Percentiles rank a stretch among this genome's conserved stretches.
phyloP scores from a whole-genome alignment of 202 grass and related monocot species.

The Panicum hallii region DNA sequence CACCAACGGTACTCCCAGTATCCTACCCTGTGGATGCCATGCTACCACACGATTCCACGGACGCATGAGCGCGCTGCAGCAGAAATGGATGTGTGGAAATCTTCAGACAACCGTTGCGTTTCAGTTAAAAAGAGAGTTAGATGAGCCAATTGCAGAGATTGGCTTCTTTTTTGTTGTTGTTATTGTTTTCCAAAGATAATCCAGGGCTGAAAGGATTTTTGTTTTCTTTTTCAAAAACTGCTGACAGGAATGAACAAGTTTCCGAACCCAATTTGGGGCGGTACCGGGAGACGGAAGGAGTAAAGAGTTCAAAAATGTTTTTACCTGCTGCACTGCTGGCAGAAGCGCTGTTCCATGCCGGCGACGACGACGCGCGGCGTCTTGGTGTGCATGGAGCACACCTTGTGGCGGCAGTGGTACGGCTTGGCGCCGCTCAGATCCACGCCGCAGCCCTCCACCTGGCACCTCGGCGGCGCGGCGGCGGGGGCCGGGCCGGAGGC shows the following conservation, averaged over 20 bases:
- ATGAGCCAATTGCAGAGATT: conserved; percentile 12
- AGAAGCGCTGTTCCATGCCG: conserved; percentile 99
- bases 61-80: not conserved
- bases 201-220: not conserved
- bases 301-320: no score
- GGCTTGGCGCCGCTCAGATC: conserved; percentile 84
- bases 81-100: not conserved
- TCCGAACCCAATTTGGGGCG: conserved; percentile 12
- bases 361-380: conserved; percentile 78
- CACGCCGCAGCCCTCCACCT: conserved; percentile 93
- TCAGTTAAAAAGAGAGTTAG: not conserved
- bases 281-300: not conserved
- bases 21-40: not conserved
- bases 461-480: conserved; percentile 71
- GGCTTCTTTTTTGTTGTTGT: not conserved
- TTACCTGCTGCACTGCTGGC: conserved; percentile 99
- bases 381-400: conserved; percentile 88
- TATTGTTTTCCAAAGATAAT: not conserved
- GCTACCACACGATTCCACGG: not conserved
- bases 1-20: not conserved
- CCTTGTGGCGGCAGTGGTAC: conserved; percentile 98
- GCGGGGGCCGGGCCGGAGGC: conserved; percentile 3
- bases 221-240: not conserved
- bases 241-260: not conserved
- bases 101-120: not conserved